These are phyloP conservation scores for Polychaeton citri DNA, from an alignment of 2,329 filamentous ascomycete species.

Conservation along the genomic window DNA sequence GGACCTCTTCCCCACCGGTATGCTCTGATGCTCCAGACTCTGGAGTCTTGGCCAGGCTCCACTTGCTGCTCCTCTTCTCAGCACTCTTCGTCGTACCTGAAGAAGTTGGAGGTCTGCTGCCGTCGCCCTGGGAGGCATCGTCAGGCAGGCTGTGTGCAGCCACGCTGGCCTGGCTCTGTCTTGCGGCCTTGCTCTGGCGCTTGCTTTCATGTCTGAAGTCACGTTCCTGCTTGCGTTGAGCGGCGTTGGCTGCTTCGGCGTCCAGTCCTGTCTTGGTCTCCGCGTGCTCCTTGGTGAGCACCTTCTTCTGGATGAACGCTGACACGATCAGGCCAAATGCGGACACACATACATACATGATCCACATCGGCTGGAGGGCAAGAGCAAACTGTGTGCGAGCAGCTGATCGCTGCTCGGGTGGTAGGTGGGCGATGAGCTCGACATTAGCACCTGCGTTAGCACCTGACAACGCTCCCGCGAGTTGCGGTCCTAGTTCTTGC, in stretches of 20 bases:
- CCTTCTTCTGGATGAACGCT: slow-evolving; percentile 29
- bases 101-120: background rate
- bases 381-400: slow-evolving; percentile 31
- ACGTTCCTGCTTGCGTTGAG: slow-evolving; percentile 20
- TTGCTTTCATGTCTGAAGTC: slow-evolving; percentile 1
- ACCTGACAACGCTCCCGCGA: slow-evolving; percentile 43
- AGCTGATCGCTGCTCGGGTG: slow-evolving; percentile 29
- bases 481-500: slow-evolving; percentile 36
- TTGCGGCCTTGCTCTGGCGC: background rate
- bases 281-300: slow-evolving; percentile 28
- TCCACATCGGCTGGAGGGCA: slow-evolving; percentile 35
- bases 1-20: background rate
- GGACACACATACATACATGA: slow-evolving; percentile 32
- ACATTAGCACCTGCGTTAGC: slow-evolving; percentile 48
- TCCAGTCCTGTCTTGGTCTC: slow-evolving; percentile 38
- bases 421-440: slow-evolving; percentile 40
- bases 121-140: background rate
- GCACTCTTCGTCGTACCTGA: too few species aligned
- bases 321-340: slow-evolving; percentile 25
- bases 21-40: too few species aligned
- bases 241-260: slow-evolving; percentile 25
- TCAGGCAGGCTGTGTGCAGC: background rate
- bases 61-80: too few species aligned
- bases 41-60: too few species aligned
- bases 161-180: background rate